Evolutionary conservation across 805 yeast genomes (phyloP), one percentile per base, ranked within the genome.

Genomic region (Kazachstania taianensis): DNA sequence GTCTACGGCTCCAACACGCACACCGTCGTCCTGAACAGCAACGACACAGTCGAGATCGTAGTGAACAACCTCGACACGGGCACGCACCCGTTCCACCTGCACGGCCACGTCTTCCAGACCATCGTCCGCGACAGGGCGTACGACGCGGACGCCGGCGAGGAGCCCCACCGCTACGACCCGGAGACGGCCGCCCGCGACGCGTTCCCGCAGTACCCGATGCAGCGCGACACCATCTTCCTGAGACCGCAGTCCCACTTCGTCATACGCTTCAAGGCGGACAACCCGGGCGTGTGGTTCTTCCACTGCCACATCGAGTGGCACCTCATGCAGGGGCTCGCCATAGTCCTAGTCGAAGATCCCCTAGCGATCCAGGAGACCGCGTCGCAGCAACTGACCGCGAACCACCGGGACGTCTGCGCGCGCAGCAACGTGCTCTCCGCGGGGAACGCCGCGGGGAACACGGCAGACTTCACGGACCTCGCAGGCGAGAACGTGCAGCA

Each of bases 271-370:
- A 74, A 72, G 53, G 94, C 97, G 36, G 78, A 81, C 57, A 92
- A 92, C 61, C 98, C 97, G 22, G 98, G 98, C 67, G 87, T 87
- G 30, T 89, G 97, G 98, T 74, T 78, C 61, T 92, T 92, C 94
- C 98, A 89, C 66, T 89, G 98, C 64, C 98, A 89, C 60, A 81
- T 92, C 53, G 97, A 92, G 60, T 89, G 98, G 98, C 98, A 92
- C 66, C 72, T 89, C 69, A 72, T 78, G 53, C 97, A 92, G 67
- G 98, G 98, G 53, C 72, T 89, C 50, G 94, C 94, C 9, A 50
- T 86, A 38, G 67, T 70, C 8, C 65, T 92, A 30, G 64, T 89
- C 37, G 98, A 89, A 65, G 95, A 85, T 38, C 98, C 98, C 20
- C 47, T 58, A 8, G 69, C 69, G 38, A 67, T 89, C 33, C 84